Evolutionary conservation across 768 basidiomycete species (phyloP), one percentile per base, ranked within the genome.

Genomic region (Mycena epipterygia): DNA sequence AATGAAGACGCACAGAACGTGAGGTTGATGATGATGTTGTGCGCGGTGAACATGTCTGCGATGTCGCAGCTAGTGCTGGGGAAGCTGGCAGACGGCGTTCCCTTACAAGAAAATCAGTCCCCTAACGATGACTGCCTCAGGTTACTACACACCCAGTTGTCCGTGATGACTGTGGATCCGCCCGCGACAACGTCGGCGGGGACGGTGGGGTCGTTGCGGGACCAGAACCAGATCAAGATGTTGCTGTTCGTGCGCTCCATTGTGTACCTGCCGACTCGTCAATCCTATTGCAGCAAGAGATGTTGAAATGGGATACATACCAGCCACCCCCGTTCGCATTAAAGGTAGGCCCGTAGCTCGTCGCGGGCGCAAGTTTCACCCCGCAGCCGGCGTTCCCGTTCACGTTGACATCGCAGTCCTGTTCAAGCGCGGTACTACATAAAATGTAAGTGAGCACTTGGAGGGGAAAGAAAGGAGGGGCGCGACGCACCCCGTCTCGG

Each of bases 151-250:
- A 81, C 89, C 88, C 89, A 90, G 46, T 71, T 73, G 12, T 75
- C 72, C 11, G 88, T 84, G 73, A 84, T 73, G 14, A 88, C 79
- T 9, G 70, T 71, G 4, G 42, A 67, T 0, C 71, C 72, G 2
- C 81, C 84, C 6, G 65, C 60, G 53, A 68, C 78, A 56, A 88
- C 79, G 30, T 89, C 88, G 0, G 59, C 44, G 12, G 88, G 89
- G 23, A 87, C 81, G 59, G 68, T 67, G 11, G 68, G 72, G 63
- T 78, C 81, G 67, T 82, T 79, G 25, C 90, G 80, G 1, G 86
- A 78, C 90, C 90, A 92, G 81, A 90, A 91, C 87, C 89, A 92
- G 37, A 90, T 82, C 65, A 87, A 88, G 73, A 92, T 87, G 71
- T 82, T 84, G 16, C 66, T 71, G 16, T 78, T 71, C 2, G 87